phyloP scores from a whole-genome alignment of 345 rosid species.

The Salix udensis region DNA sequence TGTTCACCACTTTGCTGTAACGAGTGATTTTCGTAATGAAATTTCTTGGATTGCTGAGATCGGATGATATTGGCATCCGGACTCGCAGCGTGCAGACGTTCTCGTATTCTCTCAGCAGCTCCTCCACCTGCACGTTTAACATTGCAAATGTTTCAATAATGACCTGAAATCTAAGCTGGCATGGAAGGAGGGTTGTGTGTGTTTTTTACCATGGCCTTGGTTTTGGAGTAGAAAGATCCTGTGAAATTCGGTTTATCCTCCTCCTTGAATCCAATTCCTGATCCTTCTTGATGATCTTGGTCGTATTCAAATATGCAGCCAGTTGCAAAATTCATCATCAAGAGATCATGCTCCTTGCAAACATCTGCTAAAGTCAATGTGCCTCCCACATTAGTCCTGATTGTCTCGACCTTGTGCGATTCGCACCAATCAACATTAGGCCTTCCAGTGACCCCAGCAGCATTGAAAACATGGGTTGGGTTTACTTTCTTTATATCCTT shows the following conservation, averaged over 20 bases:
- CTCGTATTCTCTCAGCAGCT: conserved; percentile 44
- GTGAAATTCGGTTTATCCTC: conserved; percentile 49
- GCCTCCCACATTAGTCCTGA: conserved; percentile 46
- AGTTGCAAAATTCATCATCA: conserved; percentile 56
- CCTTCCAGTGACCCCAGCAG: conserved; percentile 60
- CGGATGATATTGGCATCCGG: conserved; percentile 59
- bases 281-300: conserved; percentile 43
- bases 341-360: conserved; percentile 37
- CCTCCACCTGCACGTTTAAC: conserved; percentile 44
- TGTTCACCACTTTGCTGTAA: conserved; percentile 53
- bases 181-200: neutral
- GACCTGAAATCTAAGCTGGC: neutral
- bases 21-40: conserved; percentile 46
- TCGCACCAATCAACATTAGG: conserved; percentile 66
- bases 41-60: conserved; percentile 51
- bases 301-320: conserved; percentile 61
- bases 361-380: conserved; percentile 52
- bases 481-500: conserved; percentile 37
- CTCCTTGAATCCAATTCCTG: conserved; percentile 54
- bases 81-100: conserved; percentile 57
- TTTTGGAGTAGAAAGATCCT: conserved; percentile 55
- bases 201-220: conserved; percentile 54
- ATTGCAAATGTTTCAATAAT: neutral
- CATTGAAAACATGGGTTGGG: conserved; percentile 56
- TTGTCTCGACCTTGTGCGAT: conserved; percentile 49